Base-by-base conservation (phyloP, 352 stramenopile genomes). In the Phytophthora palmivora region DNA sequence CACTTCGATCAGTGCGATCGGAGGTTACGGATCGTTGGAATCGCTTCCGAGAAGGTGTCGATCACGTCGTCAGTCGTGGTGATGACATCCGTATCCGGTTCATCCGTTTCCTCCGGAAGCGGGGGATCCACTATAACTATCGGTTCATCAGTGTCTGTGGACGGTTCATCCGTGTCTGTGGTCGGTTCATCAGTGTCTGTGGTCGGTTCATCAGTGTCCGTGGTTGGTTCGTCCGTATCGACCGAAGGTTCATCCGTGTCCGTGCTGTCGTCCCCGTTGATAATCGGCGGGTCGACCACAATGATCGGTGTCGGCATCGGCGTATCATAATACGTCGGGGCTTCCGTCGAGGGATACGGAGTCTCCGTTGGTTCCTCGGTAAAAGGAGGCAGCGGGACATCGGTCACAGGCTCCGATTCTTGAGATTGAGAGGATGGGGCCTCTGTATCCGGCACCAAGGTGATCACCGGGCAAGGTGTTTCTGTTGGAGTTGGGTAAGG, bases 21-120 rank as follows among this genome's bases (percentile, higher is more conserved):
- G 14, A 74, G 65, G 34, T 70, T 67, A 30, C 65, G 65, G 18
- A 6, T 62, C 36, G 46, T 33, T 32, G 54, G 55, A 14, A 63
- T n/a, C 22, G 44, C 16, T 0, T 70, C 37, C 15, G 24, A n/a
- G 42, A 68, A 67, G 0, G 61, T 74, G 61, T 71, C 66, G 26
- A 18, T 19, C 64, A 57, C 42, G 34, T 58, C 45, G 14, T 64
- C 50, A 6, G 49, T 44, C 5, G 51, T 68, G 11, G 28, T 45
- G 26, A n/a, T 18, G 24, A 28, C 24, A 28, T 28, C 24, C 24
- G 24, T 28, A 6, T 28, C 24, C 24, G 24, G 3, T 28, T 28
- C 24, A 6, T 28, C 6, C 24, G 24, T n/a, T n/a, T n/a, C n/a
- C n/a, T n/a, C n/a, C n/a, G n/a, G n/a, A n/a, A n/a, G n/a, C n/a